Percentiles rank a stretch among this genome's conserved stretches.
Evolutionary conservation across 2,329 filamentous ascomycete species (phyloP).

Genomic region (Pseudopyricularia javanii): DNA sequence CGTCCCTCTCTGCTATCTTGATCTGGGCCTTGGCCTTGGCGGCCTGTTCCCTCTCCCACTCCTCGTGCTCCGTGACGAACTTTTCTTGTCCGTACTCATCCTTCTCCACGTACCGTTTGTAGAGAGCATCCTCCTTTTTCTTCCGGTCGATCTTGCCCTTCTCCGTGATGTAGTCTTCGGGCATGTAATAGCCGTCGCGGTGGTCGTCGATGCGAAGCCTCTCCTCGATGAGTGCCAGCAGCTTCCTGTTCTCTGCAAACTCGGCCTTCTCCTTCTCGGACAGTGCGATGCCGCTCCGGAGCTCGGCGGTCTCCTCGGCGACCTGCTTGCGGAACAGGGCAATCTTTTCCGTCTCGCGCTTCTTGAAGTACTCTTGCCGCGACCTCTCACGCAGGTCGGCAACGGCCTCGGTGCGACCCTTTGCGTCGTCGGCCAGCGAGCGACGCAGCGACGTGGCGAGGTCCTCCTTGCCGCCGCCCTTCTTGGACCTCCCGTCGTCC

Average conservation of each 20-base stretch:
- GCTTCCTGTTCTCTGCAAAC: constrained; percentile 78
- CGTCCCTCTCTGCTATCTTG: constrained; percentile 57
- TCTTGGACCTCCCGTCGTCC: constrained; percentile 59
- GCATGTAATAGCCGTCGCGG: constrained; percentile 82
- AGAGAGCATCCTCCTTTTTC: constrained; percentile 80
- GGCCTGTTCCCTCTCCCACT: constrained; percentile 88
- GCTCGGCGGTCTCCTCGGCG: constrained; percentile 71
- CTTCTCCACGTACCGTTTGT: constrained; percentile 78
- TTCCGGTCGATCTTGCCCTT: constrained; percentile 80
- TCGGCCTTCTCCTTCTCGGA: constrained; percentile 73
- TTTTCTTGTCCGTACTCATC: constrained; percentile 82
- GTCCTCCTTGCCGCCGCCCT: constrained; percentile 44
- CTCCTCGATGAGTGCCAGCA: constrained; percentile 72
- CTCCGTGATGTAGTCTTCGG: constrained; percentile 89
- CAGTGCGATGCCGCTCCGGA: constrained; percentile 62
- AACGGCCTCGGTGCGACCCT: constrained; percentile 58
- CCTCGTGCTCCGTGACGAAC: constrained; percentile 86
- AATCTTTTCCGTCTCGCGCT: constrained; percentile 76
- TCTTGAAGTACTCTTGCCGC: constrained; percentile 85
- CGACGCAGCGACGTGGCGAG: constrained; percentile 46
- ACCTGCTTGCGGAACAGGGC: constrained; percentile 85
- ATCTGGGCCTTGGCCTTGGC: constrained; percentile 83
- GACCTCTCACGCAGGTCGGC: constrained; percentile 73
- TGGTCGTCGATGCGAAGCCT: constrained; percentile 81
- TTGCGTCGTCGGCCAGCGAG: constrained; percentile 53